Percentiles rank a stretch among this genome's conserved stretches.
These are phyloP conservation scores for Pouteria glomerata DNA, from an alignment of 148 eudicot genomes.

Conservation along the genomic window DNA sequence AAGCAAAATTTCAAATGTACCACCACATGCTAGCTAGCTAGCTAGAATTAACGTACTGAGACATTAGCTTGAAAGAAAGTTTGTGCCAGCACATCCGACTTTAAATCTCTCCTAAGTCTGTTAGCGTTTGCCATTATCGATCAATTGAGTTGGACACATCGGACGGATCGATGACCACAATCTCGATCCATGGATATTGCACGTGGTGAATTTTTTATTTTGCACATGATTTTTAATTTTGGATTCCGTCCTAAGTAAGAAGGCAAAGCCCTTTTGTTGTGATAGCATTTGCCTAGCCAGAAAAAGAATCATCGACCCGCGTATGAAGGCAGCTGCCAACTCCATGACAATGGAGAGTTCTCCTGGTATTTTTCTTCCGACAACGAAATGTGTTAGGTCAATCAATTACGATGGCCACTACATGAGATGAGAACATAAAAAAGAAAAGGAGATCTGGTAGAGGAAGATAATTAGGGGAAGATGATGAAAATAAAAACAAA, in stretches of 20 bases:
- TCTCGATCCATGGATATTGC: not conserved
- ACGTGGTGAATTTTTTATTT: not conserved
- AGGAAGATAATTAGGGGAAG: too few relatives aligned
- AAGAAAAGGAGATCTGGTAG: too few relatives aligned
- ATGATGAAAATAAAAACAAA: too few relatives aligned
- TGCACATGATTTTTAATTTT: not conserved
- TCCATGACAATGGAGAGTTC: too few relatives aligned
- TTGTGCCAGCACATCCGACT: not conserved
- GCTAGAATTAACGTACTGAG: too few relatives aligned
- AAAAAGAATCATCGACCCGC: not conserved
- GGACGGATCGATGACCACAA: not conserved
- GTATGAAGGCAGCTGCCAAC: constrained; percentile 10
- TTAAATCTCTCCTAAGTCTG: not conserved
- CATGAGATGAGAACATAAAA: too few relatives aligned
- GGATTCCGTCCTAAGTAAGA: not conserved
- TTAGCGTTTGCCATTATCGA: not conserved
- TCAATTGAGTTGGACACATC: not conserved
- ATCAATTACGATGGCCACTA: too few relatives aligned
- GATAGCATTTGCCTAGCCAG: constrained; percentile 18
- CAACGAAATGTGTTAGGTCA: too few relatives aligned
- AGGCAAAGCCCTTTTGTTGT: constrained; percentile 6
- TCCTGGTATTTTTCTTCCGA: too few relatives aligned
- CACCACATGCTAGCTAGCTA: too few relatives aligned
- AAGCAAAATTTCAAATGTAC: too few relatives aligned
- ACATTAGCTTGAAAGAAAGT: not conserved